These are phyloP conservation scores for Venturiaceae sp. DNA, from an alignment of 2,329 filamentous ascomycete species.

Conservation along the genomic window DNA sequence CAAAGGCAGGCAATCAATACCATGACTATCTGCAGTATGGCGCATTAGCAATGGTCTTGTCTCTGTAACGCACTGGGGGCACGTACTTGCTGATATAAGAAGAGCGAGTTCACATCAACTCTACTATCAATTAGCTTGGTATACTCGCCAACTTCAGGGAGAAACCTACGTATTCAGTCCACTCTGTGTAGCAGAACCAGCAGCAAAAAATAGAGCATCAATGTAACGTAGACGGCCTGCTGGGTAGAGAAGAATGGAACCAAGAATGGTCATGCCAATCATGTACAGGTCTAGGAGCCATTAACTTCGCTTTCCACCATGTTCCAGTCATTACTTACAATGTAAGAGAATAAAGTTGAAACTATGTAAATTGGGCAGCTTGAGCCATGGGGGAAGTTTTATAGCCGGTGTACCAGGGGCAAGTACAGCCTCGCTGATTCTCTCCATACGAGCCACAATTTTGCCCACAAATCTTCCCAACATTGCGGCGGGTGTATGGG, in stretches of 20 bases:
- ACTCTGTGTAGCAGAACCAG: conserved; percentile 80
- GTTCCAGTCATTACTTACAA: conserved; percentile 40
- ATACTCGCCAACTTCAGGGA: conserved; percentile 9
- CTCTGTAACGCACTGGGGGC: conserved; percentile 25
- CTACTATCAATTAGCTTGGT: conserved; percentile 16
- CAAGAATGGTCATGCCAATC: conserved; percentile 59
- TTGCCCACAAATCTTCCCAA: conserved; percentile 4
- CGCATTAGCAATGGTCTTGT: neutral
- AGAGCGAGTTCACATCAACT: conserved; percentile 38
- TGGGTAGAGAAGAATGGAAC: conserved; percentile 68
- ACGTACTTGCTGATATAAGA: conserved; percentile 42
- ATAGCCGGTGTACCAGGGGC: neutral
- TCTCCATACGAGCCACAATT: neutral
- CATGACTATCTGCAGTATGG: conserved; percentile 42
- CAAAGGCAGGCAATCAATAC: conserved; percentile 25
- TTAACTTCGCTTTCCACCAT: too few relatives aligned
- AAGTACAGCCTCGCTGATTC: neutral
- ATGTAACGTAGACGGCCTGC: conserved; percentile 61
- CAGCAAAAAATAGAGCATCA: conserved; percentile 82
- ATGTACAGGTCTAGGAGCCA: conserved; percentile 68
- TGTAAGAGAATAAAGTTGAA: conserved; percentile 78
- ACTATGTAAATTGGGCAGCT: conserved; percentile 18
- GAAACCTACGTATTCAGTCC: conserved; percentile 68
- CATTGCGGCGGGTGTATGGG: neutral
- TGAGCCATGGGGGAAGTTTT: conserved; percentile 4